Conservation (phyloP, 768 basidiomycete species). For the Tylopilus rubrobrunneus region DNA sequence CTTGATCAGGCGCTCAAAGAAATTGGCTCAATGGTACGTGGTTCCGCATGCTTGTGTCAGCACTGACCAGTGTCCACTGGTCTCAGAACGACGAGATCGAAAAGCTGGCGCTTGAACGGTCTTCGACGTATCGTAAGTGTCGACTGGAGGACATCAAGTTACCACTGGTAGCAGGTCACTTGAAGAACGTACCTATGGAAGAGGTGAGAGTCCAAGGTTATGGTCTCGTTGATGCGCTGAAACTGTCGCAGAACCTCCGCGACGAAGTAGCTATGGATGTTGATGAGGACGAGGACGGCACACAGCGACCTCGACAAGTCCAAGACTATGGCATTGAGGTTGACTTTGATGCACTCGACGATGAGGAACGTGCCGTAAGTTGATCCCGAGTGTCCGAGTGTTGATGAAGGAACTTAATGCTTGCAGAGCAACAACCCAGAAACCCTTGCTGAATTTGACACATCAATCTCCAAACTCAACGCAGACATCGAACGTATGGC, state of each 20-base stretch:
- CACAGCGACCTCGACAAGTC: constrained; percentile 67
- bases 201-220: constrained; percentile 53
- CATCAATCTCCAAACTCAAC: constrained; percentile 62
- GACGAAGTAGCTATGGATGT: constrained; percentile 91
- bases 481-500: constrained; percentile 90
- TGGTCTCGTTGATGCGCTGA: constrained; percentile 1
- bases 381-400: neutral
- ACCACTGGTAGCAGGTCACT: constrained; percentile 68
- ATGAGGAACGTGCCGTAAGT: constrained; percentile 68
- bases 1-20: constrained; percentile 91
- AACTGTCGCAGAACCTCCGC: constrained; percentile 57
- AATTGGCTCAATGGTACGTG: constrained; percentile 68
- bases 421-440: constrained; percentile 58
- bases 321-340: constrained; percentile 88
- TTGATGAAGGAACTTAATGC: neutral
- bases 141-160: constrained; percentile 88
- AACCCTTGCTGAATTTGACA: constrained; percentile 68
- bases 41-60: constrained; percentile 23
- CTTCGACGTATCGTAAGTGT: constrained; percentile 85
- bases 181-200: constrained; percentile 91
- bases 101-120: constrained; percentile 79
- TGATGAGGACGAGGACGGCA: constrained; percentile 82
- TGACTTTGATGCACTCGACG: constrained; percentile 70
- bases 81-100: constrained; percentile 85
- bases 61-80: neutral